Conservation (phyloP, 2,329 filamentous ascomycete genomes). For the Xylariaceae sp. region DNA sequence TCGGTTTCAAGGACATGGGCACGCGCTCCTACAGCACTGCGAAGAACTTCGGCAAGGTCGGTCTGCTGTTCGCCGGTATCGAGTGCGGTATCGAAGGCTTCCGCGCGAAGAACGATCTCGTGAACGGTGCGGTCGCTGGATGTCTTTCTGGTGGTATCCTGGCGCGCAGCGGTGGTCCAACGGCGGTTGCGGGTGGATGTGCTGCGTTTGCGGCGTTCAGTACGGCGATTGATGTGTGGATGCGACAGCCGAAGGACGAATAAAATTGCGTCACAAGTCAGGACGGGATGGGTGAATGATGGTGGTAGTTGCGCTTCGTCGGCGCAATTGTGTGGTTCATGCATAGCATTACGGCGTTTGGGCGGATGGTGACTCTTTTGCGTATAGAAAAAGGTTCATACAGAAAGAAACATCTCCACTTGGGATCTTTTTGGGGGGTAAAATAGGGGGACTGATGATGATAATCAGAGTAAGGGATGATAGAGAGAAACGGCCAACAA, state of each 20-base stretch:
- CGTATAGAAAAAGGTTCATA: slow-evolving; percentile 4
- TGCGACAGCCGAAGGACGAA: slow-evolving; percentile 69
- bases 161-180: slow-evolving; percentile 80
- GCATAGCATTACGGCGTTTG: slow-evolving; percentile 25
- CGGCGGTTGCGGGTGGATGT: slow-evolving; percentile 82
- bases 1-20: slow-evolving; percentile 95
- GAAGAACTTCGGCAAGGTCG: slow-evolving; percentile 93
- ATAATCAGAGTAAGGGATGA: too few species aligned
- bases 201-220: slow-evolving; percentile 91
- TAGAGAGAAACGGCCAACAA: too few species aligned
- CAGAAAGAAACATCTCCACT: slow-evolving; percentile 24
- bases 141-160: slow-evolving; percentile 88
- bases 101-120: slow-evolving; percentile 88
- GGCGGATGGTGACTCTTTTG: not conserved
- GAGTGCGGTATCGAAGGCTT: slow-evolving; percentile 94
- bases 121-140: slow-evolving; percentile 80
- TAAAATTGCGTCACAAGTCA: slow-evolving; percentile 25
- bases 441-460: too few species aligned
- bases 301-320: slow-evolving; percentile 14
- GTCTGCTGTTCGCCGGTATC: slow-evolving; percentile 83
- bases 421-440: slow-evolving; percentile 6
- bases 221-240: slow-evolving; percentile 85
- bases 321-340: slow-evolving; percentile 13
- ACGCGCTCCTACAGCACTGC: slow-evolving; percentile 73
- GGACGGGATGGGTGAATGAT: too few species aligned